These are phyloP conservation scores for Pleodorina starrii DNA, from an alignment of 139 green algal species.

Conservation along the genomic window DNA sequence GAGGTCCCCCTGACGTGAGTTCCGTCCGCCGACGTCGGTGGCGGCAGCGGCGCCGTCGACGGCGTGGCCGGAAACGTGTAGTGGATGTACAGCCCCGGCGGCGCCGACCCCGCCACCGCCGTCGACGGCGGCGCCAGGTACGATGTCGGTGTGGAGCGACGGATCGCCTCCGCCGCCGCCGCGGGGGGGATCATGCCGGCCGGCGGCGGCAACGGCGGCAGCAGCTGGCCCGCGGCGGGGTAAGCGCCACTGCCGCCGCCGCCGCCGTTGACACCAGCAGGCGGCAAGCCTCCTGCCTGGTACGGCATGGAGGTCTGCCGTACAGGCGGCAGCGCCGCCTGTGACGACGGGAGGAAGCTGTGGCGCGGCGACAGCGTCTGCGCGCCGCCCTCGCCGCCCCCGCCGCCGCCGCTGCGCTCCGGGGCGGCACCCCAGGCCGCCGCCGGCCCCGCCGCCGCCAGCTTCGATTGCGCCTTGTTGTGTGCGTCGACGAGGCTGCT, in stretches of 20 bases:
- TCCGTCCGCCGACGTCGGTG: not conserved
- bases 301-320: not conserved
- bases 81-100: not conserved
- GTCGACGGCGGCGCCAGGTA: not conserved
- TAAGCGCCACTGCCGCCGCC: no score
- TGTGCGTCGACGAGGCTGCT: not conserved
- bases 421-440: not conserved
- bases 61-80: not conserved
- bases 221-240: not conserved
- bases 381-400: not conserved
- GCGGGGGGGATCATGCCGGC: not conserved
- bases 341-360: not conserved
- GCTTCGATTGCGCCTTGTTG: not conserved
- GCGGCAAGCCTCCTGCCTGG: not conserved
- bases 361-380: not conserved
- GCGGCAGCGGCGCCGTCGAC: not conserved
- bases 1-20: not conserved
- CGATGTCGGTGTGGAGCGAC: not conserved
- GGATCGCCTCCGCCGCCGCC: not conserved
- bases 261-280: not conserved
- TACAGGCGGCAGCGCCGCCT: not conserved
- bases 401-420: not conserved
- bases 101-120: not conserved
- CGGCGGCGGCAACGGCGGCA: not conserved
- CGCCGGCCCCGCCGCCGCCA: not conserved